phyloP scores from a whole-genome alignment of 2,329 filamentous ascomycete genomes.

The Dothideomycetes sp. region DNA sequence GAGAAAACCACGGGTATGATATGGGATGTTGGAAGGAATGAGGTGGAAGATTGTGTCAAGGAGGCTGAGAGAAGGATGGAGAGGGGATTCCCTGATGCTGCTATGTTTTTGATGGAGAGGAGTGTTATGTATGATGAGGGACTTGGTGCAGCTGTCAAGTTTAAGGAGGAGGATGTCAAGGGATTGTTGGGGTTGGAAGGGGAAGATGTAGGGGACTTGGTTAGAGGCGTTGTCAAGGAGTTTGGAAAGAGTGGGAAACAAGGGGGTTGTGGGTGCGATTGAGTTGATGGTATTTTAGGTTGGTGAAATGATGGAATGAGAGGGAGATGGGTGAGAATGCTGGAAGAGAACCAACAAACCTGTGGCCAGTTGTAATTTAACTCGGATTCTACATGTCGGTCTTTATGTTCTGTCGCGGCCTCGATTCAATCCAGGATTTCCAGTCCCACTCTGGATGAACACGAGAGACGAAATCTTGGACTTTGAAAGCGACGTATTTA shows the following conservation, averaged over 20 bases:
- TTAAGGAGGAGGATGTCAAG: conserved; percentile 16
- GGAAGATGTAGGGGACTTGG: conserved; percentile 17
- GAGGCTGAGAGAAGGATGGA: conserved; percentile 29
- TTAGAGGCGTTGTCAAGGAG: conserved; percentile 19
- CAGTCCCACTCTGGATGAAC: too few species aligned
- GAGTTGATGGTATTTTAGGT: too few species aligned
- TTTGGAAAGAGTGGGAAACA: conserved; percentile 18
- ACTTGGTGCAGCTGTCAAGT: conserved; percentile 22
- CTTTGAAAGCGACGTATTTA: too few species aligned
- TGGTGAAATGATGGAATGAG: too few species aligned
- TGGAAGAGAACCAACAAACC: too few species aligned
- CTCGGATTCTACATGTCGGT: too few species aligned
- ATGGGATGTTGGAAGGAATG: conserved; percentile 26
- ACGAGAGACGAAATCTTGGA: too few species aligned
- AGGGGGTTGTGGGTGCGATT: conserved; percentile 28
- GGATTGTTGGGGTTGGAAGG: conserved; percentile 16
- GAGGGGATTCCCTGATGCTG: conserved; percentile 30
- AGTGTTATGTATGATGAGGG: conserved; percentile 29
- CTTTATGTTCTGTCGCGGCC: too few species aligned
- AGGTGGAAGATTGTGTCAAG: conserved; percentile 27
- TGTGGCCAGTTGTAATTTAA: too few species aligned
- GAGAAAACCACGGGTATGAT: conserved; percentile 22
- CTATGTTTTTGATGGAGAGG: conserved; percentile 31
- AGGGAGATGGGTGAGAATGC: too few species aligned
- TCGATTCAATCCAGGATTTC: too few species aligned